A percentile compares a stretch with the other conserved stretches of the same genome.
Evolutionary conservation across 805 yeast genomes (phyloP).

Genomic region (Zygotorulaspora chibaensis): DNA sequence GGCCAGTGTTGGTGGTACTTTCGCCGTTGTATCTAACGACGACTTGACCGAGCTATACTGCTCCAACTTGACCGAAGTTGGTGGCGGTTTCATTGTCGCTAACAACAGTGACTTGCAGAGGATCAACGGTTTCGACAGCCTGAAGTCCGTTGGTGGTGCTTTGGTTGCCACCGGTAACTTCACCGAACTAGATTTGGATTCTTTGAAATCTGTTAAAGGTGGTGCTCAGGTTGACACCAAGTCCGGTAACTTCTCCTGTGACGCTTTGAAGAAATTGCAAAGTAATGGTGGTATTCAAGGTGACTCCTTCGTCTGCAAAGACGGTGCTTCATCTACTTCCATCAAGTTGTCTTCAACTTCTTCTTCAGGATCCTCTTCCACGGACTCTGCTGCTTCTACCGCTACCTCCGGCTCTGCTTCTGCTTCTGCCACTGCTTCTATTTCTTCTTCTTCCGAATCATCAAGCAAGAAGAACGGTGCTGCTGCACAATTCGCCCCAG

Average conservation of each 20-base stretch:
- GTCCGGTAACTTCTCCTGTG: conserved; percentile 74
- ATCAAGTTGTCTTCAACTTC: conserved; percentile 35
- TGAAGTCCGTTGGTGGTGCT: conserved; percentile 84
- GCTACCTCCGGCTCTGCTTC: neutral
- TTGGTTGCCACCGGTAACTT: conserved; percentile 75
- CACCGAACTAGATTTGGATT: conserved; percentile 69
- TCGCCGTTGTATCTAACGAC: conserved; percentile 69
- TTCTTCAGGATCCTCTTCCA: conserved; percentile 43
- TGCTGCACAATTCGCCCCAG: conserved; percentile 34
- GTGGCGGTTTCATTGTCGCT: conserved; percentile 90
- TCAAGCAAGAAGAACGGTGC: conserved; percentile 25
- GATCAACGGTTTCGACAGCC: conserved; percentile 68
- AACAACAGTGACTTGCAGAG: conserved; percentile 71
- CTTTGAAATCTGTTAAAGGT: conserved; percentile 79
- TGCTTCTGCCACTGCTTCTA: conserved; percentile 7
- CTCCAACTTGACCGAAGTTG: conserved; percentile 64
- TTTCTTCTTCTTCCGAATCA: conserved; percentile 12
- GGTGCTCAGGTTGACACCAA: conserved; percentile 79
- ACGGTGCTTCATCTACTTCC: conserved; percentile 51
- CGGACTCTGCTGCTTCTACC: conserved; percentile 23
- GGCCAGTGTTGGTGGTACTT: conserved; percentile 69
- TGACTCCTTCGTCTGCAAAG: conserved; percentile 74
- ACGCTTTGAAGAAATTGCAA: conserved; percentile 66
- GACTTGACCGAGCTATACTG: conserved; percentile 66
- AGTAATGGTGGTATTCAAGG: conserved; percentile 83